These are phyloP conservation scores for Sporodiniella umbellata DNA, from an alignment of 371 early-diverging fungal species.

Conservation along the genomic window DNA sequence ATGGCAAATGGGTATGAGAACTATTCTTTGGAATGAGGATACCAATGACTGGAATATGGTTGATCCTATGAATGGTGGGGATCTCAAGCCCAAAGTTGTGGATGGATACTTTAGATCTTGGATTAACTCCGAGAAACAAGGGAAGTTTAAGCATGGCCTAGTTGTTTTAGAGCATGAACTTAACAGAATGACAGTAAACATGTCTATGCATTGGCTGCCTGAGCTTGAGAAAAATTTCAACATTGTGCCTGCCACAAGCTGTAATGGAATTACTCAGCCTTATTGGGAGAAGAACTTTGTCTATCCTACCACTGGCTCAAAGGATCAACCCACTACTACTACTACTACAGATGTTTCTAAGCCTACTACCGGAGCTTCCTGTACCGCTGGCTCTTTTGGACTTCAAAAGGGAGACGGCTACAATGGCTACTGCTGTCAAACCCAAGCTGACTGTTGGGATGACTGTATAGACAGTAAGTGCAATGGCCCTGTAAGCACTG, in stretches of 20 bases:
- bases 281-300: conserved; percentile 44
- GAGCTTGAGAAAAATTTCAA: conserved; percentile 31
- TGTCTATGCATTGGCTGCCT: conserved; percentile 45
- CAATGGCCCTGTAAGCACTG: conserved; percentile 13
- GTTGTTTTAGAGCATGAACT: conserved; percentile 48
- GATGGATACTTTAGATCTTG: conserved; percentile 38
- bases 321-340: not conserved
- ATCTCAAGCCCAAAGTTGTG: conserved; percentile 10
- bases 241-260: conserved; percentile 36
- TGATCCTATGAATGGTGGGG: conserved; percentile 20
- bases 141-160: conserved; percentile 31
- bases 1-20: conserved; percentile 42
- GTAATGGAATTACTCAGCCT: conserved; percentile 43
- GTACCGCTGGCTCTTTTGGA: conserved; percentile 4
- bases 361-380: conserved; percentile 5
- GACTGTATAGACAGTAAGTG: conserved; percentile 10
- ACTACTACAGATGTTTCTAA: not conserved
- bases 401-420: conserved; percentile 11
- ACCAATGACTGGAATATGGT: conserved; percentile 27
- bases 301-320: conserved; percentile 22
- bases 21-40: conserved; percentile 38
- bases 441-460: conserved; percentile 12
- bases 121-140: conserved; percentile 29
- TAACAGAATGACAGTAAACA: conserved; percentile 36
- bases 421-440: conserved; percentile 6